These are phyloP conservation scores for Gracilariopsis chorda DNA, from an alignment of 23 red algal genomes.

Conservation along the genomic window DNA sequence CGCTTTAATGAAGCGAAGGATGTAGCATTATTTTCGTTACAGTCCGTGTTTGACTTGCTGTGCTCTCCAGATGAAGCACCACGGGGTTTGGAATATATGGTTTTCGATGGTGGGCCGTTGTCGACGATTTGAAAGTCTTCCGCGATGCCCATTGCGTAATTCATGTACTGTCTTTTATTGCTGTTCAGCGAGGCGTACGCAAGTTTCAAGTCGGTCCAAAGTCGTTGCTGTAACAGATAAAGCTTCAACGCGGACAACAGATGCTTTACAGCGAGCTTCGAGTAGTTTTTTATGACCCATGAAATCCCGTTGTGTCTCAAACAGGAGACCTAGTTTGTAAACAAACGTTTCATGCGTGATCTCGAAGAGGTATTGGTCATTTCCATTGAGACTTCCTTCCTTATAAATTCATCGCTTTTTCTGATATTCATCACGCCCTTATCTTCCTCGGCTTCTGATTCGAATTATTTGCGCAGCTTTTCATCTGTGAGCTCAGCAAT, in stretches of 20 bases:
- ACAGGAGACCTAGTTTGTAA: not conserved
- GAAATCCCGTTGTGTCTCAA: not conserved
- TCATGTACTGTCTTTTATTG: not conserved
- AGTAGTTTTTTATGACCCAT: not conserved
- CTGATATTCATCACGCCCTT: not conserved
- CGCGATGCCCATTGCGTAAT: not conserved
- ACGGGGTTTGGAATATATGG: not conserved
- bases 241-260: not conserved
- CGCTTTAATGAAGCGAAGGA: too few relatives aligned
- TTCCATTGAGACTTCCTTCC: not conserved
- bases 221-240: not conserved
- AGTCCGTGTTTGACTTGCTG: too few relatives aligned
- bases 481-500: not conserved
- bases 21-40: too few relatives aligned
- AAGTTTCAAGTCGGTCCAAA: not conserved
- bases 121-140: slow-evolving; percentile 12
- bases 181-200: not conserved
- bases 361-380: not conserved
- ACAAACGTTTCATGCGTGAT: not conserved
- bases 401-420: not conserved
- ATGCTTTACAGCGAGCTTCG: not conserved
- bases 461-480: not conserved
- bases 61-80: too few relatives aligned
- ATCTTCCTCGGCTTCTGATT: not conserved
- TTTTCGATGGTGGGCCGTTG: not conserved